Evolutionary conservation across 805 yeast genomes (phyloP).

Genomic region (Candida krabiensis): DNA sequence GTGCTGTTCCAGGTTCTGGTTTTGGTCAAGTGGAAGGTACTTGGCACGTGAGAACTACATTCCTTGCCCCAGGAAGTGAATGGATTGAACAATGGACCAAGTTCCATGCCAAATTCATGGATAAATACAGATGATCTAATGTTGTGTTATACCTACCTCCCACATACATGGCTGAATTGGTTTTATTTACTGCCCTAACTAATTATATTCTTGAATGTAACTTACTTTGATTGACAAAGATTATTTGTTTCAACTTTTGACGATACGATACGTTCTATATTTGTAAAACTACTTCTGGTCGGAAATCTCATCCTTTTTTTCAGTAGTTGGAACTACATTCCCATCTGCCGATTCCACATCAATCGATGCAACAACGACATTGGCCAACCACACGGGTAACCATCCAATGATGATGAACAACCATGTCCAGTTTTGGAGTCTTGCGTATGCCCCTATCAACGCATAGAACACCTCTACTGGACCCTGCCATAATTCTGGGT

Average conservation of each 20-base stretch:
- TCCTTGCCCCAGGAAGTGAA: conserved; percentile 91
- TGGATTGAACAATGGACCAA: conserved; percentile 78
- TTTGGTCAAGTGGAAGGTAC: conserved; percentile 92
- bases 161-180: no score
- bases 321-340: no score
- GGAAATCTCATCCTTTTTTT: no score
- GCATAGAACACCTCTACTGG: conserved; percentile 46
- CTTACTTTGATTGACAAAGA: no score
- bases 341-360: conserved; percentile 19
- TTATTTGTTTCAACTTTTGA: no score
- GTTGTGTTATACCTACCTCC: no score
- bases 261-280: no score
- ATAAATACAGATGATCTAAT: conserved; percentile 44
- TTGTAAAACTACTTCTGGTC: no score
- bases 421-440: conserved; percentile 86
- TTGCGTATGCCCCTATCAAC: conserved; percentile 62
- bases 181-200: no score
- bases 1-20: conserved; percentile 97
- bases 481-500: conserved; percentile 26
- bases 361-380: conserved; percentile 23
- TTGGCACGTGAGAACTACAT: conserved; percentile 92
- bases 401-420: conserved; percentile 69
- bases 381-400: conserved; percentile 75
- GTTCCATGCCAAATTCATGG: conserved; percentile 76
- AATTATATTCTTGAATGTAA: no score